Conservation (phyloP, 331 rosid species). For the Quercus tomentella region DNA sequence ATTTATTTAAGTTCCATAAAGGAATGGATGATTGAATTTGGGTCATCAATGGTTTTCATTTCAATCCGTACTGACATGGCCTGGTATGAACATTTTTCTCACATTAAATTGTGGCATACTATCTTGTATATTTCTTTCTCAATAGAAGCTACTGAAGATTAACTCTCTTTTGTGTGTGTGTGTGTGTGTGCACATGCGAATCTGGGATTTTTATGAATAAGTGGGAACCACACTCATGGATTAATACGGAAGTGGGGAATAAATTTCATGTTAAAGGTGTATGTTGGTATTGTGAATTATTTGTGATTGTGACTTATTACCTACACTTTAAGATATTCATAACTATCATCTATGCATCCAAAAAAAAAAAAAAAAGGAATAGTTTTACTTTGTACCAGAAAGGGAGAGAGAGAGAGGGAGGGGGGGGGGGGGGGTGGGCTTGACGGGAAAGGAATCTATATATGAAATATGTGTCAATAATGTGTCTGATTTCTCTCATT, state of each 20-base stretch:
- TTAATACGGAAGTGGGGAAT: neutral
- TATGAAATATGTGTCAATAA: neutral
- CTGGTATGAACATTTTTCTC: conserved; percentile 54
- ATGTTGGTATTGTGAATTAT: neutral
- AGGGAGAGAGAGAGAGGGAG: neutral
- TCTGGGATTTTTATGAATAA: neutral
- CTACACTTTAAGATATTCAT: neutral
- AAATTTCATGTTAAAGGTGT: neutral
- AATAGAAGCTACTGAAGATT: neutral
- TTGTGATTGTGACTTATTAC: neutral
- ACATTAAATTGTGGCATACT: neutral
- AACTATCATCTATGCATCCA: neutral
- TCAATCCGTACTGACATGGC: conserved; percentile 94
- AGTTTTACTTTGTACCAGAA: neutral
- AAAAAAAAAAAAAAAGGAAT: neutral
- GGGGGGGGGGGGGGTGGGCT: neutral
- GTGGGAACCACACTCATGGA: neutral
- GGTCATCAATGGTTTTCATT: conserved; percentile 78
- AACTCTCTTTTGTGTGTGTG: neutral
- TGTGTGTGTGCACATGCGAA: neutral
- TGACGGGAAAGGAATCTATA: neutral
- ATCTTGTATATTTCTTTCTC: neutral
- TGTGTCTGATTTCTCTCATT: conserved; percentile 3
- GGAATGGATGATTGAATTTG: conserved; percentile 98
- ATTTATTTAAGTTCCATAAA: conserved; percentile 83